phyloP scores from a whole-genome alignment of 2,329 filamentous ascomycete species.

The Fusarium mexicanum region DNA sequence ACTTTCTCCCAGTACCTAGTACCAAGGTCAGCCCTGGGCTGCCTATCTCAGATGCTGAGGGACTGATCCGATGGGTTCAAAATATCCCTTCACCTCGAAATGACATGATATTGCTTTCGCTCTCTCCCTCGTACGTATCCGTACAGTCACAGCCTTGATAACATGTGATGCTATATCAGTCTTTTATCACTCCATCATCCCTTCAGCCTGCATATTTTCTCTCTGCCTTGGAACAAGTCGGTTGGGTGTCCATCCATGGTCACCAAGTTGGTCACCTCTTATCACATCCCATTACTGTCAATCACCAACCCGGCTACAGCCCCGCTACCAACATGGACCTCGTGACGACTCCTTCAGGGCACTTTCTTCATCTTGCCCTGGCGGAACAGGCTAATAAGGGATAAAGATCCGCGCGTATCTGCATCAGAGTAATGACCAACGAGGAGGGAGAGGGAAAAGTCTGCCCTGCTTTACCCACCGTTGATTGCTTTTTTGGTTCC shows the following conservation, averaged over 20 bases:
- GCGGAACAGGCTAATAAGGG: conserved; percentile 31
- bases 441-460: conserved; percentile 7
- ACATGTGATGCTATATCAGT: conserved; percentile 24
- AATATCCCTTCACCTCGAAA: conserved; percentile 13
- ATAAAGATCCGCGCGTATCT: conserved; percentile 31
- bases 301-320: conserved; percentile 28
- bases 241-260: conserved; percentile 16
- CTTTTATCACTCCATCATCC: conserved; percentile 13
- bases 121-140: conserved; percentile 1
- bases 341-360: conserved; percentile 38
- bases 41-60: conserved; percentile 30
- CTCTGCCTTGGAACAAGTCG: conserved; percentile 22
- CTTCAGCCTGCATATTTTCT: not conserved
- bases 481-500: conserved; percentile 20
- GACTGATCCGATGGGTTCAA: conserved; percentile 32
- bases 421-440: conserved; percentile 15
- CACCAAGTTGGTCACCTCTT: conserved; percentile 32
- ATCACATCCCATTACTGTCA: conserved; percentile 31
- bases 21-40: conserved; percentile 14
- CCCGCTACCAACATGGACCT: conserved; percentile 38
- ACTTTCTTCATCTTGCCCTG: conserved; percentile 28
- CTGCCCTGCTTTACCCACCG: conserved; percentile 22
- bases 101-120: conserved; percentile 21
- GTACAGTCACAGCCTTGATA: conserved; percentile 6
- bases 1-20: conserved; percentile 1